phyloP scores from a whole-genome alignment of 2,329 filamentous ascomycete genomes.

The Golovinomyces cichoracearum region DNA sequence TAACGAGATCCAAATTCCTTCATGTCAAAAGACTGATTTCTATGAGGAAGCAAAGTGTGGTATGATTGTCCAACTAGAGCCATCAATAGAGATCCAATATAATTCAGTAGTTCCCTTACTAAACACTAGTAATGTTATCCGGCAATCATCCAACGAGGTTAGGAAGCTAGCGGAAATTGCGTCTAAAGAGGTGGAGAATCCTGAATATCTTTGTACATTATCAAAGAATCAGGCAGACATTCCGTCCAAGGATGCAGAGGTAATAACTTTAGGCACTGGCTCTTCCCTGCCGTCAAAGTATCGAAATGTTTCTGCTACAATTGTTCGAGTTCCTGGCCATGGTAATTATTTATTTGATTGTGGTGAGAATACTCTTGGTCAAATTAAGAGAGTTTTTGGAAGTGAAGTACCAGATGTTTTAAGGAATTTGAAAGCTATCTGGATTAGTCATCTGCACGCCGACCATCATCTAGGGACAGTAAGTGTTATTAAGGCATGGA shows the following conservation, averaged over 20 bases:
- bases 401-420: conserved; percentile 44
- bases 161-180: conserved; percentile 26
- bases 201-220: conserved; percentile 24
- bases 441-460: conserved; percentile 87
- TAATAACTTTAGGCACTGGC: conserved; percentile 73
- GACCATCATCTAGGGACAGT: conserved; percentile 79
- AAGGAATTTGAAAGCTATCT: conserved; percentile 54
- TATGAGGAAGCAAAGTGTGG: conserved; percentile 10
- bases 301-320: conserved; percentile 74
- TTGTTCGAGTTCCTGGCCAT: conserved; percentile 57
- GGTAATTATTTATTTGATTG: conserved; percentile 83
- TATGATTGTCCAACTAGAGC: conserved; percentile 10
- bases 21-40: conserved; percentile 1
- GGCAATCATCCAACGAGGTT: conserved; percentile 20
- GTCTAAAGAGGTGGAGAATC: conserved; percentile 17
- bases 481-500: conserved; percentile 65
- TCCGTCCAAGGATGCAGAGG: conserved; percentile 49
- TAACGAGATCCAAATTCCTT: conserved; percentile 9
- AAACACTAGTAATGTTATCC: conserved; percentile 20
- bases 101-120: conserved; percentile 24
- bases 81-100: conserved; percentile 17
- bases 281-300: conserved; percentile 79
- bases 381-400: conserved; percentile 50
- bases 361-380: conserved; percentile 77
- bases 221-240: conserved; percentile 34